A percentile compares a stretch with the other conserved stretches of the same genome.
Evolutionary conservation across 164 flowering plant genomes (phyloP).

Genomic region (Dillenia turbinata): DNA sequence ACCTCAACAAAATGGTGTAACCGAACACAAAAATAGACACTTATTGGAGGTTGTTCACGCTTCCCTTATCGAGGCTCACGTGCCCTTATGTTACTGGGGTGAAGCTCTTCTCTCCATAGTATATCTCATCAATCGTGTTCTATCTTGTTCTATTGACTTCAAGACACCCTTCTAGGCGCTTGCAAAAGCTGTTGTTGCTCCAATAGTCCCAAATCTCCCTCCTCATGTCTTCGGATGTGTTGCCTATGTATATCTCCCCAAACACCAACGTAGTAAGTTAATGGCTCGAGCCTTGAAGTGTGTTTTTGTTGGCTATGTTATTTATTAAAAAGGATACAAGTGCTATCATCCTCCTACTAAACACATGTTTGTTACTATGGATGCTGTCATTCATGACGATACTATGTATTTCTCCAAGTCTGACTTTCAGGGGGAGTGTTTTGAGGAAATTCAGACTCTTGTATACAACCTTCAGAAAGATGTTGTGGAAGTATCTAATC

Average conservation of each 20-base stretch:
- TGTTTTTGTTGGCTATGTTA: conserved; percentile 3
- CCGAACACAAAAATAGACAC: conserved; percentile 13
- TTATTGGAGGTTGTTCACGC: conserved; percentile 18
- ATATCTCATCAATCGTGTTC: conserved; percentile 16
- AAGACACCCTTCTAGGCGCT: conserved; percentile 1
- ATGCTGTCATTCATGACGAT: conserved; percentile 15
- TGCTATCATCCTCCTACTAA: conserved; percentile 12
- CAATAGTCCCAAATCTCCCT: neutral
- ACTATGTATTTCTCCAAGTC: conserved; percentile 6
- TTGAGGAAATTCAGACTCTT: conserved; percentile 8
- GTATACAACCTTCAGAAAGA: too few species aligned
- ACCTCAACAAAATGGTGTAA: conserved; percentile 17
- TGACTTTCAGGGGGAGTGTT: conserved; percentile 14
- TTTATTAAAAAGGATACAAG: conserved; percentile 9
- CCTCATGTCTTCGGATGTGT: neutral
- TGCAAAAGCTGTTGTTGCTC: conserved; percentile 2
- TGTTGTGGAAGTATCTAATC: too few species aligned
- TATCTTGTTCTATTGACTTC: conserved; percentile 8
- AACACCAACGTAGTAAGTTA: neutral
- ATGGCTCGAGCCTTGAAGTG: neutral
- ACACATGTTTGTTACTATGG: conserved; percentile 11
- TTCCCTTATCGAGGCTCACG: conserved; percentile 16
- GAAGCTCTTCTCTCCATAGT: neutral
- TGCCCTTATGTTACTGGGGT: conserved; percentile 1
- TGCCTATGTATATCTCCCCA: conserved; percentile 3